These are phyloP conservation scores for Vigna nakashimae DNA, from an alignment of 306 rosid genomes.

Conservation along the genomic window DNA sequence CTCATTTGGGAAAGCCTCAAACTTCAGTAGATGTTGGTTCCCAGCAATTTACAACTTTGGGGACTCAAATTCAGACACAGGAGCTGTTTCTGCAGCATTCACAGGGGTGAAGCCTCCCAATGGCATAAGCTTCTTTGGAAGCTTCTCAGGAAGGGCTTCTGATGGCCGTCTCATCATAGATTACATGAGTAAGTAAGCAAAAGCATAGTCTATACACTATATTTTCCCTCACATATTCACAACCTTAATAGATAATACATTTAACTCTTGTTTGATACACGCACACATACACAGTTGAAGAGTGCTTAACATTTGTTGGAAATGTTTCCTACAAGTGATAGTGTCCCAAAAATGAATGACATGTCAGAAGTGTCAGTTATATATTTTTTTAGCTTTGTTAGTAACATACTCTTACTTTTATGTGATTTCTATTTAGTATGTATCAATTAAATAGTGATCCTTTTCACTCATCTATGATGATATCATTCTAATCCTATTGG, in stretches of 20 bases:
- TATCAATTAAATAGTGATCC: background rate
- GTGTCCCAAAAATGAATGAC: too few relatives aligned
- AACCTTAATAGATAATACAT: too few relatives aligned
- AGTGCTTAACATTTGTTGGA: too few relatives aligned
- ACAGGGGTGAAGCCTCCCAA: conserved; percentile 60
- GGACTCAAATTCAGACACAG: conserved; percentile 97
- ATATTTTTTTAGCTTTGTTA: too few relatives aligned
- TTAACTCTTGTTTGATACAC: too few relatives aligned
- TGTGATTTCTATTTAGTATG: conserved; percentile 9
- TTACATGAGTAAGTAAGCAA: conserved; percentile 62
- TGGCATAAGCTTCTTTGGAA: conserved; percentile 84
- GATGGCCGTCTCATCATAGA: conserved; percentile 91
- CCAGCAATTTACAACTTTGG: conserved; percentile 91
- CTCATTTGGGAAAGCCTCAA: conserved; percentile 24
- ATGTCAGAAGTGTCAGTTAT: too few relatives aligned
- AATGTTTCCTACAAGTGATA: too few relatives aligned
- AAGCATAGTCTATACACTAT: background rate
- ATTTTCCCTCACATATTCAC: conserved; percentile 15
- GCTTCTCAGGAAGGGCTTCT: conserved; percentile 68
- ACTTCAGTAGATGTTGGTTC: conserved; percentile 52
- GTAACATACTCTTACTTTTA: background rate
- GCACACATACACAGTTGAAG: too few relatives aligned
- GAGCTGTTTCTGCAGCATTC: conserved; percentile 70
- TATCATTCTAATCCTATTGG: background rate
- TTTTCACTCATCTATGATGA: background rate